Evolutionary conservation across 257 asterid species (phyloP).

Genomic region (Verbena officinalis): DNA sequence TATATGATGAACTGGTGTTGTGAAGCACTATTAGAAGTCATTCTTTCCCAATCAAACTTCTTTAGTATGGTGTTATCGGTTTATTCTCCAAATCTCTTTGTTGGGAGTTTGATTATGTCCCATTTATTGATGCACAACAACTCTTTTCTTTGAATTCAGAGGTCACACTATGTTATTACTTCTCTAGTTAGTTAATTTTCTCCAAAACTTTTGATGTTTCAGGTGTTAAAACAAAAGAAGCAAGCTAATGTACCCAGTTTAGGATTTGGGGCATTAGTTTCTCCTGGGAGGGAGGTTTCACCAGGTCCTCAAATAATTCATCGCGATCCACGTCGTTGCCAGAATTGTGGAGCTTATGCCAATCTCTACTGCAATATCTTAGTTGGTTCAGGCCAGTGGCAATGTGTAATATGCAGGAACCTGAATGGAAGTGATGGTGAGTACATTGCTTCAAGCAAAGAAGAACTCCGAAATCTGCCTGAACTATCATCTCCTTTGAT

Average conservation of each 20-base stretch:
- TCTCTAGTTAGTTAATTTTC: slow-evolving; percentile 17
- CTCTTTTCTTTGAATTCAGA: slow-evolving; percentile 11
- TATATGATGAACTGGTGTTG: slow-evolving; percentile 10
- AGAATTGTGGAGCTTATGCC: slow-evolving; percentile 88
- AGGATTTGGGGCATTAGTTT: slow-evolving; percentile 92
- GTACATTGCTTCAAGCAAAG: slow-evolving; percentile 81
- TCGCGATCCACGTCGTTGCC: slow-evolving; percentile 92
- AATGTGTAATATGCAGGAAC: slow-evolving; percentile 83
- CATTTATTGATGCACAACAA: slow-evolving; percentile 25
- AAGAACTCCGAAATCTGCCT: slow-evolving; percentile 73
- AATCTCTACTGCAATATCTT: slow-evolving; percentile 87
- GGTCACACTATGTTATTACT: not conserved
- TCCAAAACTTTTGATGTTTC: slow-evolving; percentile 25
- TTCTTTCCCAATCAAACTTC: not conserved
- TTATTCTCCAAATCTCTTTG: slow-evolving; percentile 8
- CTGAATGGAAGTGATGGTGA: slow-evolving; percentile 92
- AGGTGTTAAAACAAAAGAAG: slow-evolving; percentile 93
- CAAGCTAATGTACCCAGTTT: slow-evolving; percentile 77
- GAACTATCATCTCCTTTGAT: slow-evolving; percentile 79
- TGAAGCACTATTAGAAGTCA: not conserved
- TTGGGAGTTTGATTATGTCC: slow-evolving; percentile 6
- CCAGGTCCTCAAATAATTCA: slow-evolving; percentile 91
- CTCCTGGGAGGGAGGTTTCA: slow-evolving; percentile 81
- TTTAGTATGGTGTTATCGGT: not conserved
- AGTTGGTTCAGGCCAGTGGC: slow-evolving; percentile 98